Conservation (phyloP, 129 eudicot genomes). For the Calendula officinalis region DNA sequence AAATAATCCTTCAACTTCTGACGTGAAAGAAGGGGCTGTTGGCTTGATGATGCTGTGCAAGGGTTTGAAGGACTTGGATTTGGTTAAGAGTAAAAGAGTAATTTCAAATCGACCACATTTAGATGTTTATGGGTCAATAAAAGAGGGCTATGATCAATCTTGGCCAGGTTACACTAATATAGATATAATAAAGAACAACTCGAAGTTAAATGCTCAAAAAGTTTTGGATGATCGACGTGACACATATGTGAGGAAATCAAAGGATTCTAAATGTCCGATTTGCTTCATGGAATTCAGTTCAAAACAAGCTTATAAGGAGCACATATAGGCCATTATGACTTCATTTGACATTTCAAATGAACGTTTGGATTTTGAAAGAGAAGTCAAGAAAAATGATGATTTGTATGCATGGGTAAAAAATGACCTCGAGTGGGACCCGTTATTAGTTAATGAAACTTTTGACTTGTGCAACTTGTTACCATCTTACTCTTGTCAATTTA, state of each 20-base stretch:
- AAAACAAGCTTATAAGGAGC: constrained; percentile 57
- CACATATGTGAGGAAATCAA: constrained; percentile 9
- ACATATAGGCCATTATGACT: constrained; percentile 47
- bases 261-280: constrained; percentile 36
- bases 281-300: constrained; percentile 54
- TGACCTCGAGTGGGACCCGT: constrained; percentile 27
- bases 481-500: neutral
- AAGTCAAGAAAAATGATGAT: neutral
- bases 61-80: too few species aligned
- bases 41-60: too few species aligned
- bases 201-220: constrained; percentile 13
- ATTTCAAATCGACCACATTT: too few species aligned
- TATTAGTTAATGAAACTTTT: constrained; percentile 14
- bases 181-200: constrained; percentile 11
- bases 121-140: neutral
- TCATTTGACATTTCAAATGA: neutral
- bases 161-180: constrained; percentile 1
- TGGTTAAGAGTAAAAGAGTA: too few species aligned
- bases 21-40: too few species aligned
- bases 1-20: neutral
- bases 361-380: constrained; percentile 33
- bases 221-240: constrained; percentile 12
- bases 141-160: neutral
- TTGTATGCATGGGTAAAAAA: constrained; percentile 32
- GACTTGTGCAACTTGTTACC: neutral